Evolutionary conservation across 1,284 basidiomycete genomes (phyloP), one percentile per base, ranked within the genome.

Genomic region (Mycena citricolor): DNA sequence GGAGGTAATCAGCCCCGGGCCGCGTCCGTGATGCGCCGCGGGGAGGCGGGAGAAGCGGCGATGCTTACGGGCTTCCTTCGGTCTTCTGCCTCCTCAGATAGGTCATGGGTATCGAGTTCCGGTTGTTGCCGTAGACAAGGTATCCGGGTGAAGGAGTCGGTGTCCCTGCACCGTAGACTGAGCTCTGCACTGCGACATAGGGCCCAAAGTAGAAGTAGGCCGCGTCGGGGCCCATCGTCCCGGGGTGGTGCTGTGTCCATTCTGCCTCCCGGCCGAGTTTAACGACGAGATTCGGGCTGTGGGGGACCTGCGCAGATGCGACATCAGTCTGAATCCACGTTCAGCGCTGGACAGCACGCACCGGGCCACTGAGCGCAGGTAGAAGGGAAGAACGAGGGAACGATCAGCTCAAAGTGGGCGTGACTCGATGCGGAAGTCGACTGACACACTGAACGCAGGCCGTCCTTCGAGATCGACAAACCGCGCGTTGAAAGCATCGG

Each of bases 161-260:
- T 2, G 43, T 43, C 3, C 50, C 50, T 2, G 42, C 35, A 16
- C 42, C 50, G 33, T 49, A 49, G 3, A 49, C 33, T 1, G 36
- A 41, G 2, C 32, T 19, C n/a, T 28, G 26, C 4, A 43, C 39
- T 10, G 47, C 35, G 11, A 39, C 39, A 12, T 45, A 48, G 26
- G 52, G 52, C 1, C 85, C 86, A 49, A 88, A 79, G 58, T 85
- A 88, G 46, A 86, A 75, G 57, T 74, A 85, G 6, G 85, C 77
- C 33, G 76, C 81, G 46, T 71, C 73, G 12, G 86, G 85, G 11
- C 86, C 86, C 77, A 84, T 79, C 51, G 86, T 79, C 37, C 67
- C 69, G 16, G 77, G 73, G 55, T 85, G 77, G 41, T 77, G 77
- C 52, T 77, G 70, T 16, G 76, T 69, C 85, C 86, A 88, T 20